Evolutionary conservation across 2,329 filamentous ascomycete species (phyloP), one percentile per base, ranked within the genome.

Genomic region (Cytospora schulzeri): DNA sequence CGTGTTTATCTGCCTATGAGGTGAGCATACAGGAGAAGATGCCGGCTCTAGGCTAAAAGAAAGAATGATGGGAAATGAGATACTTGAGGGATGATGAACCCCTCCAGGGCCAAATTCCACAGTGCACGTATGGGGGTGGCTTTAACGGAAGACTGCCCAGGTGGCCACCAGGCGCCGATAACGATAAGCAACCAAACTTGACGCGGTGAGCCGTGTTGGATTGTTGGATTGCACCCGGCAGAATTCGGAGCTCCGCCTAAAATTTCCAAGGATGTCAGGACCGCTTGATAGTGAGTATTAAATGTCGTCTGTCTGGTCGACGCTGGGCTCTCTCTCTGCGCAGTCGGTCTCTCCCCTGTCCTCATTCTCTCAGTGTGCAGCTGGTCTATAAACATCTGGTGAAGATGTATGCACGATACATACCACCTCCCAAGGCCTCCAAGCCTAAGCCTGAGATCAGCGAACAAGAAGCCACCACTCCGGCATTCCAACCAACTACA

Each of bases 321-420:
- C 12, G n/a, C 45, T 48, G 45, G 45, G 45, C 45, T 48, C n/a
- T n/a, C n/a, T n/a, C 45, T 24, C 11, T 24, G 45, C 4, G 24
- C n/a, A 14, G n/a, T 12, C 33, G 15, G 4, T 35, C 14, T 48
- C n/a, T 48, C n/a, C 12, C 6, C 11, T 24, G 6, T 48, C n/a
- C 9, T 24, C 45, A 11, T 24, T 24, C 11, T n/a, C n/a, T n/a
- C n/a, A 9, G 41, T 17, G 35, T 38, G 14, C 35, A n/a, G n/a
- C 14, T n/a, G 9, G 3, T n/a, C 29, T 17, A 2, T 6, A 22
- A 9, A 31, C 12, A 26, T 11, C 9, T 17, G 2, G 14, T 1
- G 57, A 69, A 15, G 0, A 71, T 73, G 70, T 78, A 78, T 67
- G 73, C 73, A 19, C 72, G 77, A 68, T 78, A 77, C 61, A 71